These are phyloP conservation scores for Podospora pseudoanserina DNA, from an alignment of 495 filamentous ascomycete genomes.

Conservation along the genomic window DNA sequence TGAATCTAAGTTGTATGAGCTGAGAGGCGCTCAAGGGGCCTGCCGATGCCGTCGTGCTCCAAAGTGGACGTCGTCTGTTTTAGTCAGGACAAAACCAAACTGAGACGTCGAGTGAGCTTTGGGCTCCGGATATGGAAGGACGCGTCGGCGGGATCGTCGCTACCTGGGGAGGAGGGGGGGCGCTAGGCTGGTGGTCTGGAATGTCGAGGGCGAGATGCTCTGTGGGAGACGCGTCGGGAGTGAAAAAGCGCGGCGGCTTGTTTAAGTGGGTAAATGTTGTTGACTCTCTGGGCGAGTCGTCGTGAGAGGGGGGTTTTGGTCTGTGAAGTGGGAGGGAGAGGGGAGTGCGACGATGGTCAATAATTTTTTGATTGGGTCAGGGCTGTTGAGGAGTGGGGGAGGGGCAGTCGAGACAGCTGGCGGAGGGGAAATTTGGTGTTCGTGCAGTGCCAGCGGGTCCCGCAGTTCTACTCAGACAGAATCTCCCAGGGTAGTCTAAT, in stretches of 20 bases:
- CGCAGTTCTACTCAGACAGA: background rate
- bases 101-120: background rate
- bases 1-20: background rate
- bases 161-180: background rate
- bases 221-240: constrained; percentile 13
- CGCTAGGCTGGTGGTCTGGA: background rate
- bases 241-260: background rate
- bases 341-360: constrained; percentile 12
- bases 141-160: background rate
- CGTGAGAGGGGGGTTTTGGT: constrained; percentile 16
- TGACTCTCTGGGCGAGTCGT: background rate
- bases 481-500: background rate
- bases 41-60: background rate
- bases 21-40: background rate
- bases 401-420: constrained; percentile 15
- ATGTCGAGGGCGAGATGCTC: background rate
- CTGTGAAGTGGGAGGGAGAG: constrained; percentile 18
- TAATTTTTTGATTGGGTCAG: constrained; percentile 20
- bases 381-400: constrained; percentile 16
- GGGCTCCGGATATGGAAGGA: constrained; percentile 1
- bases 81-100: background rate
- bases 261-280: background rate
- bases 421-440: background rate
- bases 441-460: background rate
- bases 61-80: background rate